Conservation (phyloP, 306 rosid species). For the Hippophae rhamnoides region DNA sequence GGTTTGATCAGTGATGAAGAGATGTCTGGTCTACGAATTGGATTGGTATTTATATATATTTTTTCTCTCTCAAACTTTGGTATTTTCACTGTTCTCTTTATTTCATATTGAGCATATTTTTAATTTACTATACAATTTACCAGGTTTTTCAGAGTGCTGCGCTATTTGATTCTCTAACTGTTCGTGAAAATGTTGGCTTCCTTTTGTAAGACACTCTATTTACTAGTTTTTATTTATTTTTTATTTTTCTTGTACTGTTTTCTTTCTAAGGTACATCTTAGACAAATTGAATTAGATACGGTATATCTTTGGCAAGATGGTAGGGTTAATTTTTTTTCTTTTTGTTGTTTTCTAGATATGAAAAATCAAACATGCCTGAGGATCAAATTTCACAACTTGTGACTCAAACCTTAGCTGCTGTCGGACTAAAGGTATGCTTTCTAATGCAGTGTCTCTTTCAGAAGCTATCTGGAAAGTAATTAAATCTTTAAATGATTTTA, state of each 20-base stretch:
- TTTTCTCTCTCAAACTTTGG: neutral
- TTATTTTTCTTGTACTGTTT: conserved; percentile 1
- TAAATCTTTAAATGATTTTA: no score
- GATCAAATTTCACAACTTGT: conserved; percentile 69
- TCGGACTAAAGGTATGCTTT: conserved; percentile 71
- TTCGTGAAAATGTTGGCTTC: conserved; percentile 96
- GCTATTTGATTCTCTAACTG: conserved; percentile 92
- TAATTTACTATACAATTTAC: conserved; percentile 16
- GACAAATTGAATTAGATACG: neutral
- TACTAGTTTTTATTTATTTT: conserved; percentile 12
- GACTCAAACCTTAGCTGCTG: conserved; percentile 82
- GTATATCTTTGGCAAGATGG: neutral
- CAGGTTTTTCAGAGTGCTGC: conserved; percentile 99
- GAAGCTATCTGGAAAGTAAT: neutral
- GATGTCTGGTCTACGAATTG: conserved; percentile 85
- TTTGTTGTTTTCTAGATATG: conserved; percentile 50
- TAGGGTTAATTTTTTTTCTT: neutral
- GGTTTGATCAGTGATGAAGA: conserved; percentile 88
- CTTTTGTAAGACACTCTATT: conserved; percentile 58
- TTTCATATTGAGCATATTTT: neutral
- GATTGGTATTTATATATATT: conserved; percentile 43
- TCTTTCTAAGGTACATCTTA: neutral
- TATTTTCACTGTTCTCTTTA: conserved; percentile 4
- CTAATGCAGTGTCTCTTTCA: conserved; percentile 7
- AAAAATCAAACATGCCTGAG: conserved; percentile 72